A percentile compares a stretch with the other conserved stretches of the same genome.
Evolutionary conservation across 306 rosid species (phyloP).

Genomic region (Calophaca sinica): DNA sequence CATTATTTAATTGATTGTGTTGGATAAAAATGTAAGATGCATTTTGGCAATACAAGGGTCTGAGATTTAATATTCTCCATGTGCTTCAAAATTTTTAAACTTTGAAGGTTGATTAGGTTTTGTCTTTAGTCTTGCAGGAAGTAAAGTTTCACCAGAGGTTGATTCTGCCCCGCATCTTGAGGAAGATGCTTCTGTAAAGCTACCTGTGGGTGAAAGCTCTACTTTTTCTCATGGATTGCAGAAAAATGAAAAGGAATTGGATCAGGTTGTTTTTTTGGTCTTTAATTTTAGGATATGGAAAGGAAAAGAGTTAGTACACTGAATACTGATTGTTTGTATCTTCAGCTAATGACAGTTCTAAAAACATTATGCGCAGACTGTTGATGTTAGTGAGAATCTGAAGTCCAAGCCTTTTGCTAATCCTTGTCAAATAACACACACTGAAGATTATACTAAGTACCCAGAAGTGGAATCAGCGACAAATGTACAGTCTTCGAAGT

Average conservation of each 20-base stretch:
- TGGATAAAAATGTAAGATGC: slow-evolving; percentile 29
- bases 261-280: slow-evolving; percentile 41
- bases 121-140: slow-evolving; percentile 60
- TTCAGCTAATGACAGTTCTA: slow-evolving; percentile 37
- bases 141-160: slow-evolving; percentile 53
- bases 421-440: slow-evolving; percentile 41
- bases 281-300: slow-evolving; percentile 44
- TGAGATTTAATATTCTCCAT: slow-evolving; percentile 20
- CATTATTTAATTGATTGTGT: slow-evolving; percentile 37
- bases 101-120: slow-evolving; percentile 42
- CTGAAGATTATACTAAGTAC: slow-evolving; percentile 46
- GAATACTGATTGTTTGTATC: slow-evolving; percentile 23
- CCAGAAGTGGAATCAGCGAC: slow-evolving; percentile 46
- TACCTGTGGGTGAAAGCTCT: slow-evolving; percentile 49
- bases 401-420: slow-evolving; percentile 38
- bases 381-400: slow-evolving; percentile 49
- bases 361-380: slow-evolving; percentile 55
- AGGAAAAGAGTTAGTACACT: slow-evolving; percentile 43
- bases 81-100: slow-evolving; percentile 12
- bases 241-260: slow-evolving; percentile 56
- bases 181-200: slow-evolving; percentile 49
- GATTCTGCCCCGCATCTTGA: slow-evolving; percentile 56
- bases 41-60: slow-evolving; percentile 23
- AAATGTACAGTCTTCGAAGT: slow-evolving; percentile 47
- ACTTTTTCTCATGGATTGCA: slow-evolving; percentile 39